A percentile compares a stretch with the other conserved stretches of the same genome.
phyloP scores from a whole-genome alignment of 2,329 filamentous ascomycete species.

The Nothophoma quercina region DNA sequence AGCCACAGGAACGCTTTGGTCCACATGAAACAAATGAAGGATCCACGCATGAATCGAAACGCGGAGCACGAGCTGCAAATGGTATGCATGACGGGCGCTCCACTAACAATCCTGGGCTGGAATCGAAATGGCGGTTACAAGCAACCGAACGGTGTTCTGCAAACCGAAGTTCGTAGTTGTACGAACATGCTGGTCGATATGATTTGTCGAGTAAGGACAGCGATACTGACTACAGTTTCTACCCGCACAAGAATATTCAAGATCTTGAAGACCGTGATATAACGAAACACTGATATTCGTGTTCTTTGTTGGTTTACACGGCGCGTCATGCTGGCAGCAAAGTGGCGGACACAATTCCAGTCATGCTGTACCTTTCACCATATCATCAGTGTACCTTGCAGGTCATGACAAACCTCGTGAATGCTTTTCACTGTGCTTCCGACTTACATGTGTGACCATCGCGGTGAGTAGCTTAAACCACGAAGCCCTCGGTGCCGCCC shows the following conservation, averaged over 20 bases:
- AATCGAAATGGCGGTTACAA: background rate
- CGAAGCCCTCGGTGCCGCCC: background rate
- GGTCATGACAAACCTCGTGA: background rate
- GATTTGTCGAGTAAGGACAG: background rate
- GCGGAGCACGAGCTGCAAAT: background rate
- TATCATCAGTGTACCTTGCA: background rate
- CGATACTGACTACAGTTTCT: background rate
- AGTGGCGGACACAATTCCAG: background rate
- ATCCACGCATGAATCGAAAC: constrained; percentile 14
- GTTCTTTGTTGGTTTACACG: background rate
- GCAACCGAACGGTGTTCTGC: background rate
- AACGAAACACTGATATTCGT: too few species aligned
- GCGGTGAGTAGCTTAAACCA: background rate
- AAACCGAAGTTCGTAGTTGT: background rate
- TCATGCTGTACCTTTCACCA: background rate
- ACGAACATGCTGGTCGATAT: background rate
- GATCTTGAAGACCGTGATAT: too few species aligned
- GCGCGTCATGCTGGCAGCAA: background rate
- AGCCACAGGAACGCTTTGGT: constrained; percentile 1
- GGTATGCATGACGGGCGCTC: background rate
- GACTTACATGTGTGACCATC: background rate
- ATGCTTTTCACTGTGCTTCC: background rate
- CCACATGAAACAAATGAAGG: constrained; percentile 7
- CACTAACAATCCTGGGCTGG: background rate
- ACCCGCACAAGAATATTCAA: too few species aligned